phyloP scores from a whole-genome alignment of 306 rosid species.

The Fagus crenata region DNA sequence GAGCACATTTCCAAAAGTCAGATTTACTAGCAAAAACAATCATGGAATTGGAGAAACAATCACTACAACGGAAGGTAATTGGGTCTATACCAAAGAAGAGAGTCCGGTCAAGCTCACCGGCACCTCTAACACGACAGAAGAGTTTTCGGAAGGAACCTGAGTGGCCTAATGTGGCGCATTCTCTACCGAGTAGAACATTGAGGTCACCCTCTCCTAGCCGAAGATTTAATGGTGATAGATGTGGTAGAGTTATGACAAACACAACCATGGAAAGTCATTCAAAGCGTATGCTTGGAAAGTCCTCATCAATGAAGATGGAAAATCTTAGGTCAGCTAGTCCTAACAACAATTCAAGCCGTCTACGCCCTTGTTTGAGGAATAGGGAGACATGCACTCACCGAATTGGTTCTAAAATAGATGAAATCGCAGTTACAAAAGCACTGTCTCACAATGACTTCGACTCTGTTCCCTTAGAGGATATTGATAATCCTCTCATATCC shows the following conservation, averaged over 20 bases:
- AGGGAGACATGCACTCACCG: constrained; percentile 42
- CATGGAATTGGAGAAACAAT: constrained; percentile 4
- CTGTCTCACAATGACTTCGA: constrained; percentile 38
- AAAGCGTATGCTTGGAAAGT: constrained; percentile 23
- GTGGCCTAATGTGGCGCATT: constrained; percentile 23
- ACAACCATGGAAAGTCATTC: constrained; percentile 15
- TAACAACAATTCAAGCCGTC: constrained; percentile 24
- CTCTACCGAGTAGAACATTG: constrained; percentile 30
- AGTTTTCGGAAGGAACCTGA: constrained; percentile 60
- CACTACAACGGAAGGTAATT: constrained; percentile 17
- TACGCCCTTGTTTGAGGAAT: constrained; percentile 44
- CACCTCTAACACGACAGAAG: constrained; percentile 59
- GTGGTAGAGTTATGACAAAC: constrained; percentile 8
- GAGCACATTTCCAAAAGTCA: not conserved
- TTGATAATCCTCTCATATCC: constrained; percentile 77
- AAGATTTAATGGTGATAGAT: constrained; percentile 38
- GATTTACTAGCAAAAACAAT: constrained; percentile 17
- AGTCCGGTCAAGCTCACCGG: constrained; percentile 58
- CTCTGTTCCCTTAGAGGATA: constrained; percentile 51
- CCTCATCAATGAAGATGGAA: constrained; percentile 36
- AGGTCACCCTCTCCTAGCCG: constrained; percentile 72
- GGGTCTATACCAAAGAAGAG: constrained; percentile 55
- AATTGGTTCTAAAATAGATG: constrained; percentile 61
- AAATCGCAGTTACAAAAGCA: constrained; percentile 53
- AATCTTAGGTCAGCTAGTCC: constrained; percentile 35